Conservation (phyloP, 495 filamentous ascomycete species). For the Penicillium cosmopolitanum region DNA sequence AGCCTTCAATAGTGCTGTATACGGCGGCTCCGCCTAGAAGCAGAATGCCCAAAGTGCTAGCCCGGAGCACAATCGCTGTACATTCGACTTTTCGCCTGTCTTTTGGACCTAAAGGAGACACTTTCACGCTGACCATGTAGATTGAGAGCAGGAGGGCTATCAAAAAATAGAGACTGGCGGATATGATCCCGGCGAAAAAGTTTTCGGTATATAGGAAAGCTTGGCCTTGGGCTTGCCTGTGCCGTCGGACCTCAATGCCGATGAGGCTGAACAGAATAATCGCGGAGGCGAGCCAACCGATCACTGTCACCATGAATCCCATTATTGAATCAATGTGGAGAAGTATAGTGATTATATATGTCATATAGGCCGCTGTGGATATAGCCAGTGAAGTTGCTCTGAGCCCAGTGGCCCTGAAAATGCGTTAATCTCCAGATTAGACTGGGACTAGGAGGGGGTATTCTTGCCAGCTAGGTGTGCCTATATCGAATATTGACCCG, state of each 20-base stretch:
- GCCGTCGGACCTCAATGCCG: conserved; percentile 7
- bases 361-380: neutral
- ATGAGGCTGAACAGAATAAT: conserved; percentile 49
- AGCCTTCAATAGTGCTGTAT: conserved; percentile 70
- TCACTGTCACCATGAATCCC: conserved; percentile 48
- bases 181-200: neutral
- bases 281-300: conserved; percentile 60
- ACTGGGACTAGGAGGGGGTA: neutral
- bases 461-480: neutral
- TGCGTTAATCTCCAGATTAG: neutral
- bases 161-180: neutral
- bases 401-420: neutral
- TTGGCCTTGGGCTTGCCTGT: conserved; percentile 7
- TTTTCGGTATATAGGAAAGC: conserved; percentile 23
- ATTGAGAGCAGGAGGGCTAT: neutral
- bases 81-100: conserved; percentile 33
- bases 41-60: conserved; percentile 71
- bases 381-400: neutral
- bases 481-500: neutral
- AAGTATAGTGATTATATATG: neutral
- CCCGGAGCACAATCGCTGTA: conserved; percentile 56
- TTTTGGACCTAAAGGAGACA: neutral
- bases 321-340: conserved; percentile 11
- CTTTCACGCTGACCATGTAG: neutral
- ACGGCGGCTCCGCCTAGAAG: conserved; percentile 73